phyloP scores from a whole-genome alignment of 2,329 filamentous ascomycete species.

The Gnomoniopsis smithogilvyi region DNA sequence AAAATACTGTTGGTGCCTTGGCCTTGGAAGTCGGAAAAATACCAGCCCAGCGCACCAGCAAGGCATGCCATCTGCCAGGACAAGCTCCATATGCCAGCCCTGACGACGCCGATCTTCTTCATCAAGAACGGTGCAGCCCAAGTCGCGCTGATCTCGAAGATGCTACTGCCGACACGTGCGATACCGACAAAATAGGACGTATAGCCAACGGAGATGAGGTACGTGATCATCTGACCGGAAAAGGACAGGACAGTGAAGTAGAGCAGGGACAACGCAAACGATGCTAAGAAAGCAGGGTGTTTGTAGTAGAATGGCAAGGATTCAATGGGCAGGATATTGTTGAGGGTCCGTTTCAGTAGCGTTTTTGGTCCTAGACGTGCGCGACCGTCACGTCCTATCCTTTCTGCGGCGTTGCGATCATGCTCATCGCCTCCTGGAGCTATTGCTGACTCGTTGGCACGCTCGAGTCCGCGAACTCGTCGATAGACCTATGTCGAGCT shows the following conservation, averaged over 20 bases:
- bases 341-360: neutral
- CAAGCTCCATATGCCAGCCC: conserved; percentile 69
- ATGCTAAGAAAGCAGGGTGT: conserved; percentile 58
- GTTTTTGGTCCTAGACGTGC: neutral
- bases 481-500: conserved; percentile 22
- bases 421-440: neutral
- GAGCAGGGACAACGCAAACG: conserved; percentile 55
- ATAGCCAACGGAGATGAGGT: conserved; percentile 53
- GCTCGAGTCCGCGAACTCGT: conserved; percentile 20
- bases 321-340: conserved; percentile 22
- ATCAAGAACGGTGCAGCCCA: conserved; percentile 57
- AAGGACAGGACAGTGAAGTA: conserved; percentile 62
- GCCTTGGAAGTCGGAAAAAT: conserved; percentile 30
- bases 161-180: conserved; percentile 48
- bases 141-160: conserved; percentile 59
- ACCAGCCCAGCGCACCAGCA: conserved; percentile 39
- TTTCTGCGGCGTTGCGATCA: neutral
- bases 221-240: conserved; percentile 62
- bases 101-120: conserved; percentile 50
- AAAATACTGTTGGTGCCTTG: conserved; percentile 25
- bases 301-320: conserved; percentile 43
- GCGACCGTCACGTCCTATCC: too few species aligned
- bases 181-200: conserved; percentile 49
- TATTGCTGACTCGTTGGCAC: neutral
- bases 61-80: conserved; percentile 64